A percentile compares a stretch with the other conserved stretches of the same genome.
phyloP scores from a whole-genome alignment of 116 monocot species.

The Posidonia oceanica region DNA sequence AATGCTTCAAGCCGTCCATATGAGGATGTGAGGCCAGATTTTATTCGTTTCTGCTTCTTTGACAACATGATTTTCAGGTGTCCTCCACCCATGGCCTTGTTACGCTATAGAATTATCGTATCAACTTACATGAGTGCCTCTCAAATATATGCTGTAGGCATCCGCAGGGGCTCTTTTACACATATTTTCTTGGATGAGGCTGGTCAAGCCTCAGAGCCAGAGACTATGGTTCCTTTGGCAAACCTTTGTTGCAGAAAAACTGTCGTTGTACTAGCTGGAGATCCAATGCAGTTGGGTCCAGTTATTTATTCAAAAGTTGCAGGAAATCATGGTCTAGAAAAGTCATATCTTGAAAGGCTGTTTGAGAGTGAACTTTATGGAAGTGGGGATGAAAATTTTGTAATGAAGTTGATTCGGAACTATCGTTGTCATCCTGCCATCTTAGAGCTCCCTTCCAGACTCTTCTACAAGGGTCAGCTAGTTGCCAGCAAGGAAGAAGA shows the following conservation, averaged over 20 bases:
- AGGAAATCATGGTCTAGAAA: slow-evolving; percentile 51
- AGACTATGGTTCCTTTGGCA: slow-evolving; percentile 77
- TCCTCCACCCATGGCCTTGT: slow-evolving; percentile 57
- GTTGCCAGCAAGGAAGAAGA: slow-evolving; percentile 61
- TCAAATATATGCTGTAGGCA: slow-evolving; percentile 50
- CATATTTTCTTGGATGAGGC: slow-evolving; percentile 96
- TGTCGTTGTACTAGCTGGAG: slow-evolving; percentile 81
- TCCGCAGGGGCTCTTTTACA: slow-evolving; percentile 49
- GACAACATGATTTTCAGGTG: slow-evolving; percentile 66
- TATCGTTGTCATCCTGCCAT: slow-evolving; percentile 91
- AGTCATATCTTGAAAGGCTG: slow-evolving; percentile 74
- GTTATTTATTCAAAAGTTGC: slow-evolving; percentile 66
- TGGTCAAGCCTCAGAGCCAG: slow-evolving; percentile 92
- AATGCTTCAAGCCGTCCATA: slow-evolving; percentile 75
- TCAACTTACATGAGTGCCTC: slow-evolving; percentile 92
- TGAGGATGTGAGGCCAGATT: slow-evolving; percentile 63
- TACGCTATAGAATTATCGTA: slow-evolving; percentile 57
- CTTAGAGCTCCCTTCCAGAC: slow-evolving; percentile 78
- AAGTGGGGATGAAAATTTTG: slow-evolving; percentile 52
- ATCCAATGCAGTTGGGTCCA: slow-evolving; percentile 88
- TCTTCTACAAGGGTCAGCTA: slow-evolving; percentile 73
- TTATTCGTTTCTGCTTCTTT: slow-evolving; percentile 71
- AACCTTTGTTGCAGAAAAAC: slow-evolving; percentile 44
- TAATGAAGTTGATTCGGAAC: slow-evolving; percentile 72
- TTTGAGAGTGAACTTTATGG: slow-evolving; percentile 53